A percentile compares a stretch with the other conserved stretches of the same genome.
phyloP scores from a whole-genome alignment of 768 basidiomycete genomes.

The Sporobolomyces pararoseus region DNA sequence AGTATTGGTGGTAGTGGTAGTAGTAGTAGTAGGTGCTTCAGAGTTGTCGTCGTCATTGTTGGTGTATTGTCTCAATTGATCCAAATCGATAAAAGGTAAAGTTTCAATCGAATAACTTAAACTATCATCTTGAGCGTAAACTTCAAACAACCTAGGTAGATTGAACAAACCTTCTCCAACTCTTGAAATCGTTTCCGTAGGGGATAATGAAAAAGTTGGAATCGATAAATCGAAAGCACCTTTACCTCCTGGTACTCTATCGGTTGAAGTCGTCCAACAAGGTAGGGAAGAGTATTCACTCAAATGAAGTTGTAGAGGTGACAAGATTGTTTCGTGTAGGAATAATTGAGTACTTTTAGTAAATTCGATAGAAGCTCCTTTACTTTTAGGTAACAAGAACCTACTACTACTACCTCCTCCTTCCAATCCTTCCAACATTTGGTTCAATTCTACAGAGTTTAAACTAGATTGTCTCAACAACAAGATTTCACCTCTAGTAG shows the following conservation, averaged over 20 bases:
- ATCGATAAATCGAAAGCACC: conserved; percentile 57
- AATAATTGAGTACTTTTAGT: conserved; percentile 64
- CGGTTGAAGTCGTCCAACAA: conserved; percentile 59
- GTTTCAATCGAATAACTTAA: conserved; percentile 81
- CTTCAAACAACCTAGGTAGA: conserved; percentile 86
- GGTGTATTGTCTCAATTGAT: no score
- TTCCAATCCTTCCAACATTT: conserved; percentile 56
- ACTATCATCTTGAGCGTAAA: conserved; percentile 82
- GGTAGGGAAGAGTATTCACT: conserved; percentile 64
- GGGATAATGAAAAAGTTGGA: conserved; percentile 88
- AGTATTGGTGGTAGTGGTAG: no score
- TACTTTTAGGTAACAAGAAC: conserved; percentile 39
- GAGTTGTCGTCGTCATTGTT: no score
- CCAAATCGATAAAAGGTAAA: conserved; percentile 65
- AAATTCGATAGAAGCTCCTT: conserved; percentile 37
- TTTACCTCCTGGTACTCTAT: conserved; percentile 56
- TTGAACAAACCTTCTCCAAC: conserved; percentile 92
- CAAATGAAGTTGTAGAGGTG: conserved; percentile 73
- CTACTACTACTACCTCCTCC: not conserved
- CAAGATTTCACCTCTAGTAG: conserved; percentile 62
- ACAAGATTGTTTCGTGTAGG: conserved; percentile 76
- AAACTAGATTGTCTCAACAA: conserved; percentile 75
- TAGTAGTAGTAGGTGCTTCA: no score
- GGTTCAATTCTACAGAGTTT: conserved; percentile 71
- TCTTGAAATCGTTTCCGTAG: conserved; percentile 78